Base-by-base conservation (phyloP, 176 grass and related monocot species). In the Triticum urartu region DNA sequence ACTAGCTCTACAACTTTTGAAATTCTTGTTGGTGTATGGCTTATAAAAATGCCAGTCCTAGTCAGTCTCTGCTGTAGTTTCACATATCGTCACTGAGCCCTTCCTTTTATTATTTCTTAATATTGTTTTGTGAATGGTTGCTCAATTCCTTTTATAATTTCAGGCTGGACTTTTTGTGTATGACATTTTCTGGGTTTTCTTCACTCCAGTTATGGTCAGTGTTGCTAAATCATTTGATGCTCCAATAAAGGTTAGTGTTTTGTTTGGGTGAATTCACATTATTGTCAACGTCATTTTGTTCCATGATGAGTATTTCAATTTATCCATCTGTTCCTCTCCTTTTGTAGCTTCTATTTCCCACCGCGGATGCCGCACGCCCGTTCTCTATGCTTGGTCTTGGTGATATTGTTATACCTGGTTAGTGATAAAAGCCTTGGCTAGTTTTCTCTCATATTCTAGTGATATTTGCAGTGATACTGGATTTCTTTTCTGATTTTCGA, bases 161-260 rank as follows among this genome's bases (percentile, higher is more conserved):
- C 86, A 95, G 94, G 92, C 79, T 85, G 90, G 94, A 75, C 86
- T 98, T 58, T 98, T 98, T 85, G 80, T 98, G 26, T 98, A 98
- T 82, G 95, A 98, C 74, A 94, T 98, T 61, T 98, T 98, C 86
- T 98, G 95, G 95, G 95, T 98, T 11, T 98, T 98, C 68, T 98
- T 98, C 85, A 98, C 95, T 50, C 93, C 95, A 10, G 95, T 98
- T 69, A 98, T 98, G 93, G 95, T 98, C 88, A 98, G 95, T 84
- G 95, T 95, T 87, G 95, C 95, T 63, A 98, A 98, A 92, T 98
- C 96, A 36, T 98, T 98, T 91, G 93, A 98, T 89, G 96, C 96
- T 81, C 96, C 96, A 3, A 98, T 98, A 87, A 98, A 98, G 96
- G 93, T 95, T 54, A 87, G 83, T 81, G 33, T 68, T 77, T 47